Percentiles rank a stretch among this genome's conserved stretches.
Evolutionary conservation across 2,329 filamentous ascomycete species (phyloP).

Genomic region (Celoporthe dispersa): DNA sequence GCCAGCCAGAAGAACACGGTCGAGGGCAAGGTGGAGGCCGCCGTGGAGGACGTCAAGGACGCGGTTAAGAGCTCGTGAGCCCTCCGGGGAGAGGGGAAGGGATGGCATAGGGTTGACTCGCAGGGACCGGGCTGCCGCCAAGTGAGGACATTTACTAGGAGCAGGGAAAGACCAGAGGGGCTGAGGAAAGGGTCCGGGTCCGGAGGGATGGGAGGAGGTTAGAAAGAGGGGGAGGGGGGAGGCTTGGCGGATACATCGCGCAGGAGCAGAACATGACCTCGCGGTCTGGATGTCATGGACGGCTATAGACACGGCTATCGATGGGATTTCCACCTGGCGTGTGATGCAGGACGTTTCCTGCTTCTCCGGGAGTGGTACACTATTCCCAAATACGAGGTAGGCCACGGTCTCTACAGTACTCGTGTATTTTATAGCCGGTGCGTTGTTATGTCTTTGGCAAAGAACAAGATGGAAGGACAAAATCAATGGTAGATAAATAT

Average conservation of each 20-base stretch:
- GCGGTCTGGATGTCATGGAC: neutral
- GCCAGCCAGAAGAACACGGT: constrained; percentile 59
- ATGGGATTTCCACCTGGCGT: neutral
- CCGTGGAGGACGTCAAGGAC: constrained; percentile 39
- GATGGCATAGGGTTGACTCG: neutral
- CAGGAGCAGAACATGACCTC: neutral
- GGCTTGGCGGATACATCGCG: neutral
- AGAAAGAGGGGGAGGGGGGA: neutral
- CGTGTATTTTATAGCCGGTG: neutral
- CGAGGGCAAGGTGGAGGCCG: constrained; percentile 28
- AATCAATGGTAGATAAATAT: neutral
- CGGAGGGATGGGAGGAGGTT: neutral
- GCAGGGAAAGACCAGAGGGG: neutral
- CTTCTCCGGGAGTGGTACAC: neutral
- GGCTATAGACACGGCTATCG: neutral
- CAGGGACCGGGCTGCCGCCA: neutral
- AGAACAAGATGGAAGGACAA: neutral
- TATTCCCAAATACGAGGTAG: neutral
- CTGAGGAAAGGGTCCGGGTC: neutral
- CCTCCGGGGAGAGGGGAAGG: too few relatives aligned
- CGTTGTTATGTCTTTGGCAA: neutral
- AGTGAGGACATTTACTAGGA: neutral
- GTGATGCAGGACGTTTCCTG: neutral
- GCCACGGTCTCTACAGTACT: neutral
- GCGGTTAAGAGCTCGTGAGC: constrained; percentile 38